Conservation (phyloP, 2,329 filamentous ascomycete species). For the Pyrenophora teres region DNA sequence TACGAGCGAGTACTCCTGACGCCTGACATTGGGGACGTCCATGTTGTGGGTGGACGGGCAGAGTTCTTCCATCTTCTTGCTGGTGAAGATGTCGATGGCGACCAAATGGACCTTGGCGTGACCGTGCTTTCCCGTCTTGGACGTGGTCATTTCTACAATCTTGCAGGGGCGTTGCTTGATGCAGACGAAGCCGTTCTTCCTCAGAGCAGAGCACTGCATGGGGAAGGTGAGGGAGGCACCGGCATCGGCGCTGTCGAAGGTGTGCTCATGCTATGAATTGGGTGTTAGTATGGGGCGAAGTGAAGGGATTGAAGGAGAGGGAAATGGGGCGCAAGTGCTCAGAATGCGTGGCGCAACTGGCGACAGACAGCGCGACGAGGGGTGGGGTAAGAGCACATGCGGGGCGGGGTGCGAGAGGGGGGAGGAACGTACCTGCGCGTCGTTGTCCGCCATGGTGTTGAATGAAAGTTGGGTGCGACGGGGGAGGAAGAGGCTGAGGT, state of each 20-base stretch:
- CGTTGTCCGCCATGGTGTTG: conserved; percentile 66
- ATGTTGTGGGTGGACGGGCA: conserved; percentile 97
- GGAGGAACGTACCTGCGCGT: conserved; percentile 63
- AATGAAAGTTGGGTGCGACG: conserved; percentile 46
- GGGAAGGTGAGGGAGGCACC: conserved; percentile 93
- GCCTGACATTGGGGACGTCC: conserved; percentile 93
- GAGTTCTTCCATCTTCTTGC: conserved; percentile 99
- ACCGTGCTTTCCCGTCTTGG: conserved; percentile 99
- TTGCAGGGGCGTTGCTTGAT: conserved; percentile 99
- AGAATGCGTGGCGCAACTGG: conserved; percentile 37
- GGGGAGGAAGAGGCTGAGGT: conserved; percentile 39
- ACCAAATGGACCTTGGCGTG: conserved; percentile 99
- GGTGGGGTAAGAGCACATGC: conserved; percentile 46
- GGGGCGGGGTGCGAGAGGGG: conserved; percentile 12
- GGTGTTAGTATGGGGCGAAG: conserved; percentile 22
- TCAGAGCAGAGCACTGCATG: conserved; percentile 99
- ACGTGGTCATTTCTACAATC: conserved; percentile 99
- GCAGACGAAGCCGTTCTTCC: conserved; percentile 98
- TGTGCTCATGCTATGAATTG: conserved; percentile 59
- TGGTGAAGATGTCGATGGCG: conserved; percentile 98
- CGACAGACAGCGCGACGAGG: conserved; percentile 39
- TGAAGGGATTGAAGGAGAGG: neutral
- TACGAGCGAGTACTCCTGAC: conserved; percentile 93
- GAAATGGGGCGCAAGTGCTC: conserved; percentile 3
- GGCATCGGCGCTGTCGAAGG: conserved; percentile 93